Evolutionary conservation across 2,329 filamentous ascomycete genomes (phyloP), one percentile per base, ranked within the genome.

Genomic region (Pseudogymnoascus sp.): DNA sequence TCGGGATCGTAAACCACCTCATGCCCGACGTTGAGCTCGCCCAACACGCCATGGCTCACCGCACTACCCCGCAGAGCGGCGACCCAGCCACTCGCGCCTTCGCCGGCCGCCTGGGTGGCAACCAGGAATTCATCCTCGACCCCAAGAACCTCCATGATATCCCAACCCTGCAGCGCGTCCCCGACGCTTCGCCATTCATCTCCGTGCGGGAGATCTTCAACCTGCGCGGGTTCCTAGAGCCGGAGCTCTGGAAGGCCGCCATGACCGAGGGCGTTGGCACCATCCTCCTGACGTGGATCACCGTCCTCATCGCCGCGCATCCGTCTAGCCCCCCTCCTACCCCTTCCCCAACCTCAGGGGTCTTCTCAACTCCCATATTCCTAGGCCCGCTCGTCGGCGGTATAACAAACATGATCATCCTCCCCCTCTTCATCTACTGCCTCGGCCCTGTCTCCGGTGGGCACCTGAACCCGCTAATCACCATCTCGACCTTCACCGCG

Each of bases 391-490:
- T 75, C 0, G 62, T 74, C 0, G 74, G 73, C 1, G 70, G 71
- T 0, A 61, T 75, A 0, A 65, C 70, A 0, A 75, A 74, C 40
- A 65, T 74, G 0, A 40, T 76, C 6, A 68, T 73, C 13, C 72
- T 82, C 13, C 75, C 78, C 0, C 70, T 84, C 0, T 79, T 83
- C 66, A 82, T 83, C 37, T 80, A 76, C 53, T 75, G 75, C 0
- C 77, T 80, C 24, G 79, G 76, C 0, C 77, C 80, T 0, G 75
- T 80, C 0, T 80, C 78, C 1, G 81, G 81, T 13, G 81, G 79
- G 0, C 82, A 84, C 68, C 74, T 84, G 59, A 84, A 82, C 67
- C 81, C 81, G 1, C 72, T 79, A 3, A 83, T 84, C 53, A 83
- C 81, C 0, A 75, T 84, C 42, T 77, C 79, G 0, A 83, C 81